phyloP scores from a whole-genome alignment of 257 asterid genomes.

The Solanum pinnatisectum region DNA sequence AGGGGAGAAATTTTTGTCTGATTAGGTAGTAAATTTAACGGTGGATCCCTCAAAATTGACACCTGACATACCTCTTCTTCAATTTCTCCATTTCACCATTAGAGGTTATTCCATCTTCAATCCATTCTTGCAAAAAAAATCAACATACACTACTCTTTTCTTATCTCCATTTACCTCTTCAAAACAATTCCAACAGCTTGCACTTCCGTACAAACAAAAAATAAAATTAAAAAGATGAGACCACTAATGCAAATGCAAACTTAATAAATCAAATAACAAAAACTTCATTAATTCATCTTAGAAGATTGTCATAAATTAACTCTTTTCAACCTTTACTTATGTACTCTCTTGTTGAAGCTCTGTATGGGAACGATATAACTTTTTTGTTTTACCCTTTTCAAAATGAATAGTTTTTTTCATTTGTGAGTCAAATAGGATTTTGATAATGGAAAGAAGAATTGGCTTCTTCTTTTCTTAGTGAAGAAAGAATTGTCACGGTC shows the following conservation, averaged over 20 bases:
- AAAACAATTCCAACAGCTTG: neutral
- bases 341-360: neutral
- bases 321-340: neutral
- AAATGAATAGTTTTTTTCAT: neutral
- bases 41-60: no score
- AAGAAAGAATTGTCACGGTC: neutral
- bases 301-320: neutral
- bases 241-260: neutral
- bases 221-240: neutral
- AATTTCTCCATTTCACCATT: no score
- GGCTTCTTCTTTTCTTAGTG: neutral
- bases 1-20: neutral
- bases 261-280: no score
- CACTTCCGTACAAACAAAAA: neutral
- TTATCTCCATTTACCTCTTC: no score
- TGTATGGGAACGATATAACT: neutral
- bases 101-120: no score
- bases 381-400: neutral
- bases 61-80: no score
- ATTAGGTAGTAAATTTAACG: neutral
- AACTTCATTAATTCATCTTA: neutral
- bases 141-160: no score
- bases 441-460: neutral
- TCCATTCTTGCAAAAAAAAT: no score
- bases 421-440: neutral